Evolutionary conservation across 768 basidiomycete species (phyloP).

Genomic region (Hebeloma cylindrosporum): DNA sequence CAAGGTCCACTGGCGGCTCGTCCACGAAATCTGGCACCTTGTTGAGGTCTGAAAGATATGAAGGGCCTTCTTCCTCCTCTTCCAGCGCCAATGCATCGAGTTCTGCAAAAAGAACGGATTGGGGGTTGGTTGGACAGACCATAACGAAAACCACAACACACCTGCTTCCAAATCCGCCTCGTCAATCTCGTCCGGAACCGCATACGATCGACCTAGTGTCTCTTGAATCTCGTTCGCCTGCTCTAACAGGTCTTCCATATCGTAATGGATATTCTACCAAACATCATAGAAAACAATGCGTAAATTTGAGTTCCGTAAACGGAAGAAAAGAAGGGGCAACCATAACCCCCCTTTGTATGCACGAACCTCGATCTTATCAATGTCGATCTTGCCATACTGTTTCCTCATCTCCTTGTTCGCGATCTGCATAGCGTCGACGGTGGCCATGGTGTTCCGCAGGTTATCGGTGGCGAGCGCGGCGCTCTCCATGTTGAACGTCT

Average conservation of each 20-base stretch:
- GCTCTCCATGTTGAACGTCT: constrained; percentile 98
- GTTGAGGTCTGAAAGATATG: constrained; percentile 84
- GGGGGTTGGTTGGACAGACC: no score
- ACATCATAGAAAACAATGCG: neutral
- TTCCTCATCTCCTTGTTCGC: constrained; percentile 97
- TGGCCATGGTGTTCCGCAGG: constrained; percentile 97
- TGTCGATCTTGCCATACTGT: constrained; percentile 96
- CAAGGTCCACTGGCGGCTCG: constrained; percentile 71
- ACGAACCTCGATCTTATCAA: constrained; percentile 96
- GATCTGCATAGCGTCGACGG: constrained; percentile 91
- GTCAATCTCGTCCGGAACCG: constrained; percentile 95
- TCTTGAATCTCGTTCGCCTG: constrained; percentile 99
- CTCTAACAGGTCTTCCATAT: constrained; percentile 97
- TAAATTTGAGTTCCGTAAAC: neutral
- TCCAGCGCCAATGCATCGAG: constrained; percentile 92
- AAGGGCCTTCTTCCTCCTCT: constrained; percentile 86
- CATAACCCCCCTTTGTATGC: neutral
- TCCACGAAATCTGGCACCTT: constrained; percentile 93
- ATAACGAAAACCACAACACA: constrained; percentile 30
- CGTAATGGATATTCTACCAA: constrained; percentile 85
- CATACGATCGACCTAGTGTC: constrained; percentile 88
- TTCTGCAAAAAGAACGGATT: constrained; percentile 50
- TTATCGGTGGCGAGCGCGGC: constrained; percentile 96
- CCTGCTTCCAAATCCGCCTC: constrained; percentile 98
- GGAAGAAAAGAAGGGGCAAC: neutral